A percentile compares a stretch with the other conserved stretches of the same genome.
Conservation (phyloP, 2,329 filamentous ascomycete genomes). For the Metarhizium robertsii region DNA sequence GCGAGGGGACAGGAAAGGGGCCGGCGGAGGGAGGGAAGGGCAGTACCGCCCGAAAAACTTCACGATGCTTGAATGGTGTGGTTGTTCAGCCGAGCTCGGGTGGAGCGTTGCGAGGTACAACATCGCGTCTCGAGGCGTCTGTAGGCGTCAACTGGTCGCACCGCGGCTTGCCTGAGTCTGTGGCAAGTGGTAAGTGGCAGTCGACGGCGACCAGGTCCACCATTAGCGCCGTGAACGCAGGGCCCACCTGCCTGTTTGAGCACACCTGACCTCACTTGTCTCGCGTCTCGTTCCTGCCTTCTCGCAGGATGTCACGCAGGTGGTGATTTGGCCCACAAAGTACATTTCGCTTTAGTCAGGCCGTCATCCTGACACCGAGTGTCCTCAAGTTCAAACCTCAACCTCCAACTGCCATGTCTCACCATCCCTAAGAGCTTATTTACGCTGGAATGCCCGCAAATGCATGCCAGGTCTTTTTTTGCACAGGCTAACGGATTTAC, state of each 20-base stretch:
- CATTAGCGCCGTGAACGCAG: not conserved
- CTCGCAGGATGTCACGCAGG: not conserved
- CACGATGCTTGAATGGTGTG: conserved; percentile 5
- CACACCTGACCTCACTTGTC: not conserved
- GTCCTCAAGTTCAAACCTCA: not conserved
- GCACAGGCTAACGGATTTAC: not conserved
- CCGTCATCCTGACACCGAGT: too few relatives aligned
- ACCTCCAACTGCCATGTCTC: conserved; percentile 7
- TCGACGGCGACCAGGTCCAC: not conserved
- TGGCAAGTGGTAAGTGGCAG: not conserved
- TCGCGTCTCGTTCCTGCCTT: conserved; percentile 1
- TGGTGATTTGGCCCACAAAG: too few relatives aligned
- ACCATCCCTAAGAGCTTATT: conserved; percentile 6
- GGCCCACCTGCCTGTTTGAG: conserved; percentile 2
- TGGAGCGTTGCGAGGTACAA: not conserved
- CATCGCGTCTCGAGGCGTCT: not conserved
- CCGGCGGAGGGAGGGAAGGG: not conserved
- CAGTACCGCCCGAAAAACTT: not conserved
- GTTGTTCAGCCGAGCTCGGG: not conserved
- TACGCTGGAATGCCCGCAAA: conserved; percentile 7
- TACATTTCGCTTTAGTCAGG: too few relatives aligned
- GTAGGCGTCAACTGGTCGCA: not conserved
- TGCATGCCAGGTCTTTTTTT: conserved; percentile 9
- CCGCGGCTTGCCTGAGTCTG: not conserved
- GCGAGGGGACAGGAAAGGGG: not conserved